Percentiles rank a stretch among this genome's conserved stretches.
These are phyloP conservation scores for Pythium graminicola DNA, from an alignment of 352 stramenopile species.

Conservation along the genomic window DNA sequence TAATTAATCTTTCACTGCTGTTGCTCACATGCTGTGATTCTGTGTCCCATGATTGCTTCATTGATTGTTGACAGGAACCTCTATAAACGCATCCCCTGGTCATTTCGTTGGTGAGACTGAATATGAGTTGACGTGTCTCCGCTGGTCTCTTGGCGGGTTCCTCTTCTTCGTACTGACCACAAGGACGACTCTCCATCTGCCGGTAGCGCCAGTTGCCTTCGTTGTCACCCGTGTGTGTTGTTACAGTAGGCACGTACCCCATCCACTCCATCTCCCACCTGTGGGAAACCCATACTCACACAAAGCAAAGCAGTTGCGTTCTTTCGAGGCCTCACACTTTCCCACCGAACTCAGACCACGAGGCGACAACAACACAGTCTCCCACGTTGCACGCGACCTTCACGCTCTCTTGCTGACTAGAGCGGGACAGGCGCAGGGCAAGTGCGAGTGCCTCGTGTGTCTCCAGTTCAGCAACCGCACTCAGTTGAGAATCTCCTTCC, in stretches of 20 bases:
- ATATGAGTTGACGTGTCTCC: not conserved
- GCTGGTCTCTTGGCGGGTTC: not conserved
- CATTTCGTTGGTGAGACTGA: too few species aligned
- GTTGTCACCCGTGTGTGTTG: too few species aligned
- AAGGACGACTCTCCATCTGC: not conserved
- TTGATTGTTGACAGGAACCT: too few species aligned
- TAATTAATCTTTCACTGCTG: not conserved
- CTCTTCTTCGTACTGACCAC: not conserved
- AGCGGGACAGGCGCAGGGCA: not conserved
- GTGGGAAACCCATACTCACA: too few species aligned
- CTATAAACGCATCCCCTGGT: not conserved
- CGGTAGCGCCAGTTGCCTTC: too few species aligned
- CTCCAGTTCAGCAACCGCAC: too few species aligned
- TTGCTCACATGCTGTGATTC: too few species aligned
- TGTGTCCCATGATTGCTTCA: too few species aligned
- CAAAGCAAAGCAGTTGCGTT: not conserved
- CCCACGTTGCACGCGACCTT: not conserved
- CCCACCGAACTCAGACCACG: conserved; percentile 25
- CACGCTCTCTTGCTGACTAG: not conserved
- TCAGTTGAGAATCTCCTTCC: too few species aligned
- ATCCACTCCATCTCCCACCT: conserved; percentile 18
- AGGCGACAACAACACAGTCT: conserved; percentile 13
- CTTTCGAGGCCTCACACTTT: conserved; percentile 4
- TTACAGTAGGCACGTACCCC: too few species aligned
- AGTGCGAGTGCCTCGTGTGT: too few species aligned